A percentile compares a stretch with the other conserved stretches of the same genome.
Conservation (phyloP, 1,139 yeast species). For the Candida labiduridarum region DNA sequence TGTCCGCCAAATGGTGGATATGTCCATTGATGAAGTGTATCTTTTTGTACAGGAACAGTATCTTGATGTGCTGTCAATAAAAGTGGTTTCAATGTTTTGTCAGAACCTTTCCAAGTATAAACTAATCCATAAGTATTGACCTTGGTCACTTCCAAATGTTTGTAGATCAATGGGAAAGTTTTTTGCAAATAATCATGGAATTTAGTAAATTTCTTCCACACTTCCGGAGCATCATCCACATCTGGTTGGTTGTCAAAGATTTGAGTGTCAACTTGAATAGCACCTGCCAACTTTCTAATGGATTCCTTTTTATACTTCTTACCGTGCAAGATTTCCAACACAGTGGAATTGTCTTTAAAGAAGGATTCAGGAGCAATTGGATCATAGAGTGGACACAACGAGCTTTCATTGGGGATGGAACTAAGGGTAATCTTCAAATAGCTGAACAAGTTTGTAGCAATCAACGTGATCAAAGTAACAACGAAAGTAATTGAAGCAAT, state of each 20-base stretch:
- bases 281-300: slow-evolving; percentile 39
- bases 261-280: slow-evolving; percentile 49
- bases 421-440: slow-evolving; percentile 25
- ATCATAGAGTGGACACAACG: slow-evolving; percentile 34
- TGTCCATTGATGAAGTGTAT: slow-evolving; percentile 60
- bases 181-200: slow-evolving; percentile 57
- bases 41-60: slow-evolving; percentile 76
- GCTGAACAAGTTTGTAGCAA: slow-evolving; percentile 25
- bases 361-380: slow-evolving; percentile 34
- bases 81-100: slow-evolving; percentile 35
- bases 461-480: slow-evolving; percentile 20
- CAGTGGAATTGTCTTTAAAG: slow-evolving; percentile 37
- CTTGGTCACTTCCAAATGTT: slow-evolving; percentile 49
- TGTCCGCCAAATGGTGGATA: slow-evolving; percentile 71
- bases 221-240: slow-evolving; percentile 37
- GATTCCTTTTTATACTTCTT: slow-evolving; percentile 36
- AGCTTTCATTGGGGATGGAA: slow-evolving; percentile 20
- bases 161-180: slow-evolving; percentile 62
- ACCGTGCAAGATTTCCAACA: slow-evolving; percentile 32
- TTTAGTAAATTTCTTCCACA: slow-evolving; percentile 47
- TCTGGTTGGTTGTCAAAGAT: slow-evolving; percentile 47
- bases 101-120: slow-evolving; percentile 52
- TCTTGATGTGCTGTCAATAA: slow-evolving; percentile 52
- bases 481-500: slow-evolving; percentile 15
- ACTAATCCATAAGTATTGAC: slow-evolving; percentile 71